Evolutionary conservation across 306 rosid genomes (phyloP), one percentile per base, ranked within the genome.

Genomic region (Mucuna pruriens): DNA sequence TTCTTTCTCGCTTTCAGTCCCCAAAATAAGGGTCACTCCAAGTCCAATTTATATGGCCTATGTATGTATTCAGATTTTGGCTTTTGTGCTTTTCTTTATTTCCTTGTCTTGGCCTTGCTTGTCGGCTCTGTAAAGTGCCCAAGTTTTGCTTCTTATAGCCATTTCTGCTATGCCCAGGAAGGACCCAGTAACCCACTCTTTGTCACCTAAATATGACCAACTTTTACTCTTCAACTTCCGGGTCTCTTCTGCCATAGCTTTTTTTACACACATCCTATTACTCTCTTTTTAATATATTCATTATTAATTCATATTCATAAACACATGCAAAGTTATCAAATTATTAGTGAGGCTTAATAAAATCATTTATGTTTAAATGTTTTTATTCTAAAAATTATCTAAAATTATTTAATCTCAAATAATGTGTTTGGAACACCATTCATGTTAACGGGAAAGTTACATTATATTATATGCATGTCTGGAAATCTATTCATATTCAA

Each of bases 31-130:
- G 80, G 80, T 79, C 77, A 74, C 71, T 75, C 76, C 80, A 81
- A 68, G 51, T 80, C 77, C 76, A 84, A 72, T 65, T 51, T 69
- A 26, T 5, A 73, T 63, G 77, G 75, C 83, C 33, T 55, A 34
- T 80, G 85, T 16, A 86, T 79, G 85, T 16, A 86, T 79, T 69
- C 69, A 65, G 17, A 80, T 61, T 82, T 90, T 88, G 90, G 90
- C 91, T 87, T 84, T 79, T 78, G 55, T 79, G 89, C 84, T 75
- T 89, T 78, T 45, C 69, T 83, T 63, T 52, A 58, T 49, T 46
- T 39, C 36, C 68, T 78, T 86, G 90, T 87, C 84, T 29, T 7
- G 42, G 48, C 54, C 5, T 45, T 80, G 70, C 75, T 84, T 84
- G 93, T 91, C 88, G 77, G 77, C 31, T 85, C 58, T 83, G 74